Base-by-base conservation (phyloP, 495 filamentous ascomycete genomes). In the Annulohypoxylon moriforme region DNA sequence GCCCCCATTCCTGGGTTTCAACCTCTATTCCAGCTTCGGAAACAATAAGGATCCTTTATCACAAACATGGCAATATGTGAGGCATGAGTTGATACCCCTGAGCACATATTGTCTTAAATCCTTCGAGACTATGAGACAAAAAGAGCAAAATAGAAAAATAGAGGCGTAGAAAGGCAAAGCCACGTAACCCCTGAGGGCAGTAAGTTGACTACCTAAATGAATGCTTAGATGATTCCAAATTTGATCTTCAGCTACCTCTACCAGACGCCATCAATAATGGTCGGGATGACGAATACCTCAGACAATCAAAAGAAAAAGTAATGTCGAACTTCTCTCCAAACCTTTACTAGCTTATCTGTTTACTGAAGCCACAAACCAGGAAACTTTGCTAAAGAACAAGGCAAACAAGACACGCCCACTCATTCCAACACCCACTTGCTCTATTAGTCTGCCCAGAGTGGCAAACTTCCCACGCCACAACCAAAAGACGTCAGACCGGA, bases 391-490 rank as follows among this genome's bases (percentile, higher is more conserved):
- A 42, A 59, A 11, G 7, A 60, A 29, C 29, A 40, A n/a, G 36
- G 36, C 25, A 52, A 52, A 40, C 38, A 58, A 58, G 34, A 38
- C 31, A 38, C 52, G 14, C 42, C 34, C 58, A 38, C 38, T n/a
- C 36, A 11, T 7, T 46, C 49, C 3, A 50, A 57, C 56, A 65
- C 22, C 47, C 47, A 29, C 60, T 60, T 60, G 50, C 63, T 27
- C 24, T 18, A 25, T 67, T 14, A 33, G 65, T 67, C 18, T 50
- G 65, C 38, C 70, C 70, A 73, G 47, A 33, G 70, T 73, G 70
- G 70, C 70, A n/a, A 73, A 68, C 10, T 64, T 18, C 25, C 42
- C 14, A 29, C 64, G 69, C 69, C 69, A 64, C 64, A 63, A 40
- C 36, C 57, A 25, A n/a, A 57, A 52, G 63, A 59, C 69, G 38